phyloP scores from a whole-genome alignment of 495 filamentous ascomycete genomes.

The Neurospora tetraspora region DNA sequence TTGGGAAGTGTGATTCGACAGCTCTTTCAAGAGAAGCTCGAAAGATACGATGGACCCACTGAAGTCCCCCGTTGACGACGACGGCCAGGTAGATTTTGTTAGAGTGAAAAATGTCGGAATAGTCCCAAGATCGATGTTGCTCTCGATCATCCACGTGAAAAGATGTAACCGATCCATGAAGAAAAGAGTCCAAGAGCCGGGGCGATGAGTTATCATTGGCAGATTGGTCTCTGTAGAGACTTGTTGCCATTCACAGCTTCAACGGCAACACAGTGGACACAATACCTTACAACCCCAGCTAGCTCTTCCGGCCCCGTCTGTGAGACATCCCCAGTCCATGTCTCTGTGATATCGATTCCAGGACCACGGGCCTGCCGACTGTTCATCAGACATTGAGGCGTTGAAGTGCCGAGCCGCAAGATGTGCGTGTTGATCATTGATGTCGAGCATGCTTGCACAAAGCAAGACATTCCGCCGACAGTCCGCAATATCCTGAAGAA shows the following conservation, averaged over 20 bases:
- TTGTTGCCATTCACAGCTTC: not conserved
- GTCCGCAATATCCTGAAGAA: not conserved
- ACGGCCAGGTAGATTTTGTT: not conserved
- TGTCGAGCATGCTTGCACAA: not conserved
- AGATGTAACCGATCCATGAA: not conserved
- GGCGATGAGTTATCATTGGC: not conserved
- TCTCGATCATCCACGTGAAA: not conserved
- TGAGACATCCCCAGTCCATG: not conserved
- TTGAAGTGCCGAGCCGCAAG: not conserved
- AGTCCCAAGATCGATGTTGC: not conserved
- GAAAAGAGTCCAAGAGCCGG: not conserved
- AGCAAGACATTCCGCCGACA: not conserved
- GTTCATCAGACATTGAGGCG: not conserved
- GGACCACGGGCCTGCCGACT: not conserved
- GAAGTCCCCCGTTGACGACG: not conserved
- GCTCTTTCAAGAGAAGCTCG: not conserved
- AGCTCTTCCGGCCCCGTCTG: not conserved
- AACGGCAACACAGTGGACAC: not conserved
- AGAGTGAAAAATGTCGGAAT: not conserved
- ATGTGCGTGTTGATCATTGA: not conserved
- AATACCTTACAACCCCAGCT: not conserved
- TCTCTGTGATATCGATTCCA: not conserved
- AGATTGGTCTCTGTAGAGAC: not conserved
- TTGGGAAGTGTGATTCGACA: constrained; percentile 20
- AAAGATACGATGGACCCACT: not conserved